phyloP scores from a whole-genome alignment of 306 rosid species.

The Trifolium pratense region DNA sequence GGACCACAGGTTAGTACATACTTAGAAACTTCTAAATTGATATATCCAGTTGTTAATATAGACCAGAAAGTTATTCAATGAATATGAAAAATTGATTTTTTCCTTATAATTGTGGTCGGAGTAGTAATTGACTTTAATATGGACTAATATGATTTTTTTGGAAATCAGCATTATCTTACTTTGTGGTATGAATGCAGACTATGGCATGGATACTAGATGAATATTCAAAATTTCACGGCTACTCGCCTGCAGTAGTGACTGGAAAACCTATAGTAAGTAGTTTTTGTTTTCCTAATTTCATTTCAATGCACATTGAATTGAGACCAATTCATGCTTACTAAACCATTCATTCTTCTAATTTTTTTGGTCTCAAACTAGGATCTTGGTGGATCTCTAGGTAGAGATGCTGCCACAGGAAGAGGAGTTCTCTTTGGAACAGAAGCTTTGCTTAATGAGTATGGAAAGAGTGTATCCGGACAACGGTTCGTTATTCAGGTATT shows the following conservation, averaged over 20 bases:
- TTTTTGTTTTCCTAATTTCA: slow-evolving; percentile 20
- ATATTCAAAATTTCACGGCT: slow-evolving; percentile 94
- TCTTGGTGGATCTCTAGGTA: slow-evolving; percentile 91
- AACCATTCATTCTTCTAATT: background rate
- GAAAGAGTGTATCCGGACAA: slow-evolving; percentile 81
- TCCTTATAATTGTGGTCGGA: too few relatives aligned
- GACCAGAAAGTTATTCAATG: too few relatives aligned
- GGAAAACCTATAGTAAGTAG: slow-evolving; percentile 88
- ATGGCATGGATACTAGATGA: slow-evolving; percentile 99
- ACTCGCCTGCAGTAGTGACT: slow-evolving; percentile 93
- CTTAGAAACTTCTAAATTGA: background rate
- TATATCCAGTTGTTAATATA: too few relatives aligned
- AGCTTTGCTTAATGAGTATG: slow-evolving; percentile 82
- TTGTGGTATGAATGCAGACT: slow-evolving; percentile 58
- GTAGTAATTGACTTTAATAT: slow-evolving; percentile 13
- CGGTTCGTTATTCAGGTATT: slow-evolving; percentile 84
- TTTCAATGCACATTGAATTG: background rate
- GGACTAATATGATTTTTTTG: background rate
- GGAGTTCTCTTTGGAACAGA: slow-evolving; percentile 91
- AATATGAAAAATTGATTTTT: too few relatives aligned
- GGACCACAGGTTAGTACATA: slow-evolving; percentile 78
- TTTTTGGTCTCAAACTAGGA: slow-evolving; percentile 53
- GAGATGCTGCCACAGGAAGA: slow-evolving; percentile 95
- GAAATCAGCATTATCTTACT: slow-evolving; percentile 11
- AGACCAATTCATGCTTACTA: slow-evolving; percentile 3